phyloP scores from a whole-genome alignment of 2,329 filamentous ascomycete genomes.

The Phialophora tarda region DNA sequence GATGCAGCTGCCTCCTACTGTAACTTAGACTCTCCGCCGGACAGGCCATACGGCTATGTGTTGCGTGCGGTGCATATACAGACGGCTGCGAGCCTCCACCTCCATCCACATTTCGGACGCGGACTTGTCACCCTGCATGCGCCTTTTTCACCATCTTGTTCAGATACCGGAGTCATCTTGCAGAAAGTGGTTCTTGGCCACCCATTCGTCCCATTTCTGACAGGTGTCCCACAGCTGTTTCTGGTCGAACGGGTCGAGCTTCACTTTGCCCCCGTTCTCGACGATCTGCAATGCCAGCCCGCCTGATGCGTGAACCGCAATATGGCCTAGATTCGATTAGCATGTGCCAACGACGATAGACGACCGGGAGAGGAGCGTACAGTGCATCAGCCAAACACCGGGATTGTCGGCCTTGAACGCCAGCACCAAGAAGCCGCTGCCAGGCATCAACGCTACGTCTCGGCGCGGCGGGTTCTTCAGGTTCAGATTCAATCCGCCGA shows the following conservation, averaged over 20 bases:
- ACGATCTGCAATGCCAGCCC: constrained; percentile 65
- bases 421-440: constrained; percentile 70
- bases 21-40: neutral
- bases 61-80: neutral
- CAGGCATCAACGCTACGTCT: constrained; percentile 70
- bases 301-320: constrained; percentile 73
- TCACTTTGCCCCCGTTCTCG: constrained; percentile 42
- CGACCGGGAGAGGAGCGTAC: constrained; percentile 41
- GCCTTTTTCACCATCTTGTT: neutral
- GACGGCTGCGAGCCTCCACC: neutral
- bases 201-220: constrained; percentile 14
- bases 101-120: neutral
- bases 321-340: constrained; percentile 54
- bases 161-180: constrained; percentile 5
- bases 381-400: constrained; percentile 73
- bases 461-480: constrained; percentile 64
- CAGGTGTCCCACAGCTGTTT: constrained; percentile 4
- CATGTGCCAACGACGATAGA: neutral
- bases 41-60: neutral
- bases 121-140: neutral
- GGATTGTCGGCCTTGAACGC: constrained; percentile 53
- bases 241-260: neutral
- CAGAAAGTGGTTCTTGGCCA: neutral
- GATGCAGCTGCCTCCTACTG: neutral
- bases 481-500: constrained; percentile 44